Conservation (phyloP, 2,329 filamentous ascomycete genomes). For the Trichoderma aggressivum region DNA sequence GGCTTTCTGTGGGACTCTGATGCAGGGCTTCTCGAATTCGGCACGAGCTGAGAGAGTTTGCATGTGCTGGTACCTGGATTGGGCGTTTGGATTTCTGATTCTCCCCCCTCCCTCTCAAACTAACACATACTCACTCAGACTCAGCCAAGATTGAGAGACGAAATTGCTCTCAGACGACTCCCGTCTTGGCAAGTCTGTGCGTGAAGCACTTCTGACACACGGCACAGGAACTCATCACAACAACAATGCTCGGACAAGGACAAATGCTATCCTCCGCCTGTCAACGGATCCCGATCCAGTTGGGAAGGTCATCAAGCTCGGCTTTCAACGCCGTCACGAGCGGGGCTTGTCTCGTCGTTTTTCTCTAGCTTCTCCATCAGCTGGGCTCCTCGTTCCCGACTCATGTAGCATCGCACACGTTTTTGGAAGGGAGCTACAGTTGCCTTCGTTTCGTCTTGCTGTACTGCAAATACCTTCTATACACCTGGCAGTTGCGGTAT, state of each 20-base stretch:
- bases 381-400: neutral
- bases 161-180: neutral
- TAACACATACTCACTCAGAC: neutral
- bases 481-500: neutral
- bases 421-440: neutral
- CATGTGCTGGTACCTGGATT: neutral
- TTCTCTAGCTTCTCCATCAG: neutral
- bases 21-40: neutral
- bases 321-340: neutral
- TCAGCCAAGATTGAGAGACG: neutral
- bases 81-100: no score
- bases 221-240: neutral
- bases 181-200: neutral
- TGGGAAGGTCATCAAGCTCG: conserved; percentile 7
- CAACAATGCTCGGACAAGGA: neutral
- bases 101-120: neutral
- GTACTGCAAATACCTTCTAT: neutral
- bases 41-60: neutral
- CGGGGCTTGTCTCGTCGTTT: neutral
- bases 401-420: neutral
- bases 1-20: neutral
- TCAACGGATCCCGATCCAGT: neutral
- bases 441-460: neutral
- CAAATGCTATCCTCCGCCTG: neutral
- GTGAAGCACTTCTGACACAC: neutral